Conservation (phyloP, 768 basidiomycete species). For the Russula olivacea region DNA sequence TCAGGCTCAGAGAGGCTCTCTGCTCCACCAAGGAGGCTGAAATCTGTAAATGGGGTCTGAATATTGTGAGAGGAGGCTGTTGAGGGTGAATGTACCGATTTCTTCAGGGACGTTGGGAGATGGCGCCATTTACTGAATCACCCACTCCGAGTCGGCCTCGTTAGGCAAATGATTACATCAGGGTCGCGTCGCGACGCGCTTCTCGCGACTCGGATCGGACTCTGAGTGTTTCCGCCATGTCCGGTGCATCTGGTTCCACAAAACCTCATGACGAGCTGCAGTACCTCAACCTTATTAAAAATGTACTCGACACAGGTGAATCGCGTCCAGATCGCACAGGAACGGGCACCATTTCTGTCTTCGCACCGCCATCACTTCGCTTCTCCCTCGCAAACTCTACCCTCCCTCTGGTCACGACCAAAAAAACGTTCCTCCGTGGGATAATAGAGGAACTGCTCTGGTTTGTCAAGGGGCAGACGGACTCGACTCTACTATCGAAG, state of each 20-base stretch:
- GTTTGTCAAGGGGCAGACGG: conserved; percentile 85
- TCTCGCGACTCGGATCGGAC: not conserved
- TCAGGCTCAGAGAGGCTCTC: conserved; percentile 66
- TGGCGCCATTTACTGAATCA: conserved; percentile 21
- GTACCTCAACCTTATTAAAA: conserved; percentile 77
- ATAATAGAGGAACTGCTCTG: conserved; percentile 93
- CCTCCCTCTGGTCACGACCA: conserved; percentile 90
- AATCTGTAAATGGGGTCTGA: conserved; percentile 42
- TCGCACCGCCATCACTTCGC: conserved; percentile 84
- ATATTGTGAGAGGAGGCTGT: not conserved
- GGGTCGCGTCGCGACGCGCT: conserved; percentile 19
- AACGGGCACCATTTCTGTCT: conserved; percentile 87
- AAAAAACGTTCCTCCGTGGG: conserved; percentile 86
- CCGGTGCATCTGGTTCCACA: not conserved
- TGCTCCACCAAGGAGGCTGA: conserved; percentile 77
- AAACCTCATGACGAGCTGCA: conserved; percentile 74
- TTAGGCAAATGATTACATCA: conserved; percentile 12
- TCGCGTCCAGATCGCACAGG: conserved; percentile 86
- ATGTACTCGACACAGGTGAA: conserved; percentile 72
- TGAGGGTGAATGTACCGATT: conserved; percentile 7
- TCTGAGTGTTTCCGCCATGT: not conserved
- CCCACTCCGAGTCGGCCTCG: not conserved
- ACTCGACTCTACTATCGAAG: conserved; percentile 64
- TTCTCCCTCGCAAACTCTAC: conserved; percentile 76
- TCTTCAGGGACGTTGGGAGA: conserved; percentile 23